Evolutionary conservation across 1,284 basidiomycete genomes (phyloP).

Genomic region (Malassezia nana): DNA sequence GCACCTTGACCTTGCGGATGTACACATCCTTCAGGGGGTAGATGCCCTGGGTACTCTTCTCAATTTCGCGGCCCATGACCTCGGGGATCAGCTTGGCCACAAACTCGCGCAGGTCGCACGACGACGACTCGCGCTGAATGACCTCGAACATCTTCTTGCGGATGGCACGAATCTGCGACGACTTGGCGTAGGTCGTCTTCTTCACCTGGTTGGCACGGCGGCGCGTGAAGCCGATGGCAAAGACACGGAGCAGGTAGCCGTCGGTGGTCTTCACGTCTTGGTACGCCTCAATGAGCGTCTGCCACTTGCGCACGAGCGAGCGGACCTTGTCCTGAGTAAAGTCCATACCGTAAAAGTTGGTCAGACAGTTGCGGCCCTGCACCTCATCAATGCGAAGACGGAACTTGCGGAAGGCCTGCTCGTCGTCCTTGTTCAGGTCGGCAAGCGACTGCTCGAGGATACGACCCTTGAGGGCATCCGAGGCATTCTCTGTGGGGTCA

Average conservation of each 20-base stretch:
- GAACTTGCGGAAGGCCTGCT: constrained; percentile 99
- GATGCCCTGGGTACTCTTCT: constrained; percentile 91
- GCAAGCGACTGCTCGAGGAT: constrained; percentile 92
- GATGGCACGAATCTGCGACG: constrained; percentile 90
- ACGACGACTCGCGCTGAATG: constrained; percentile 89
- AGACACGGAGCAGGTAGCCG: constrained; percentile 96
- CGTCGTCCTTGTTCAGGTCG: constrained; percentile 99
- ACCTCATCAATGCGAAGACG: constrained; percentile 95
- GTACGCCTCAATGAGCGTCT: constrained; percentile 95
- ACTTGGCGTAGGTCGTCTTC: constrained; percentile 98
- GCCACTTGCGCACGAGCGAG: constrained; percentile 99
- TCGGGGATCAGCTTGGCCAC: constrained; percentile 97
- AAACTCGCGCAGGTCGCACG: constrained; percentile 88
- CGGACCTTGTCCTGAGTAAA: constrained; percentile 99
- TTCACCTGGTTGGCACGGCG: constrained; percentile 90
- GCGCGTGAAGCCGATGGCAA: constrained; percentile 98
- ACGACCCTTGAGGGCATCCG: constrained; percentile 95
- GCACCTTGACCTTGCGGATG: constrained; percentile 80
- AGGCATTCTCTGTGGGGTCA: constrained; percentile 74
- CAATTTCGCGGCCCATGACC: constrained; percentile 97
- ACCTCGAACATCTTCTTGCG: constrained; percentile 99
- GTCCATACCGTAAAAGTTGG: constrained; percentile 99
- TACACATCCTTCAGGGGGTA: constrained; percentile 87
- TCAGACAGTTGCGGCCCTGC: constrained; percentile 97
- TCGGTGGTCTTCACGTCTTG: constrained; percentile 99